Evolutionary conservation across 2,329 filamentous ascomycete genomes (phyloP).

Genomic region (Pochonia chlamydosporia): DNA sequence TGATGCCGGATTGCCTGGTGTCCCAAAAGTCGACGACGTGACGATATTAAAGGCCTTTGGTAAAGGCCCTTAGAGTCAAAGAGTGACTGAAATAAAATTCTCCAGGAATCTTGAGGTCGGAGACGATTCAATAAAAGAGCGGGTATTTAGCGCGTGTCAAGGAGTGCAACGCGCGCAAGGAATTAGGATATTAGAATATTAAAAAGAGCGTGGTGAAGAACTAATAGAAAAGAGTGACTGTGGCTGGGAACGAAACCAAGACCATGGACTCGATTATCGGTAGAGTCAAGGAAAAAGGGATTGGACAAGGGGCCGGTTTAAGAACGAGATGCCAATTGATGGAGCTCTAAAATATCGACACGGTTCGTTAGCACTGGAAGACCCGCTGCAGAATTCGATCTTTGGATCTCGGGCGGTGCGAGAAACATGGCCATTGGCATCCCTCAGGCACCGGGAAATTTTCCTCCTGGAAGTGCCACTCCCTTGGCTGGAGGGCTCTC

Average conservation of each 20-base stretch:
- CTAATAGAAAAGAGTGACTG: slow-evolving; percentile 50
- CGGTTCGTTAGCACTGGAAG: slow-evolving; percentile 25
- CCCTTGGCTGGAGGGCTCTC: slow-evolving; percentile 22
- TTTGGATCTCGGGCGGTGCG: slow-evolving; percentile 16
- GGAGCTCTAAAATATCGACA: slow-evolving; percentile 31
- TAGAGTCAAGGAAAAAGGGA: slow-evolving; percentile 29
- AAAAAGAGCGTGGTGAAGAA: slow-evolving; percentile 49
- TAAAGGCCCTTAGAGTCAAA: slow-evolving; percentile 25
- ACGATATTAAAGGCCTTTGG: slow-evolving; percentile 13
- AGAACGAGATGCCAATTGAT: slow-evolving; percentile 37
- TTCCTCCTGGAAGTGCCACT: slow-evolving; percentile 15
- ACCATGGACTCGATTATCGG: slow-evolving; percentile 32
- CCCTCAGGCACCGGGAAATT: slow-evolving; percentile 8
- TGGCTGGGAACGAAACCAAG: slow-evolving; percentile 43
- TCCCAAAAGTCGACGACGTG: slow-evolving; percentile 9
- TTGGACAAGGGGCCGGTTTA: slow-evolving; percentile 40
- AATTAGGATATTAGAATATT: slow-evolving; percentile 51
- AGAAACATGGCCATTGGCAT: slow-evolving; percentile 13
- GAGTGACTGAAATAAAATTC: slow-evolving; percentile 43
- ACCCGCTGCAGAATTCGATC: slow-evolving; percentile 9
- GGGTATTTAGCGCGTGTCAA: slow-evolving; percentile 19
- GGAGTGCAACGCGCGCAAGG: slow-evolving; percentile 35
- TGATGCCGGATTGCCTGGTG: slow-evolving; percentile 9
- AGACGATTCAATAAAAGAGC: slow-evolving; percentile 35
- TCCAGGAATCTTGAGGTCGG: slow-evolving; percentile 44